Evolutionary conservation across 768 basidiomycete species (phyloP), one percentile per base, ranked within the genome.

Genomic region (Paxillus involutus): DNA sequence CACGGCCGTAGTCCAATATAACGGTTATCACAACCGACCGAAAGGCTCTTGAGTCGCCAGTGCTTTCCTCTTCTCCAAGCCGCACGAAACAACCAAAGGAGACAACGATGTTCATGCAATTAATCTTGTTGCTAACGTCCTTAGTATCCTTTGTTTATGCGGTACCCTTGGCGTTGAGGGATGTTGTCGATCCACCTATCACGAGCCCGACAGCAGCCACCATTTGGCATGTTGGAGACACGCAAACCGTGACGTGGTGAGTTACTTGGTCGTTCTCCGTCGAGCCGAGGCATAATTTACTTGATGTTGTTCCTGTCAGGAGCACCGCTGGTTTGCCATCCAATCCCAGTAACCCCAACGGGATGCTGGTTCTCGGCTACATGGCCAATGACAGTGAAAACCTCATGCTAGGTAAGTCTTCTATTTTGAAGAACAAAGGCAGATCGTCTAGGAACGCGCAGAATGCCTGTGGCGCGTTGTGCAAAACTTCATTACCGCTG

Each of bases 241-340:
- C 57, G 2, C 65, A 79, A 48, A 80, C 73, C 9, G 80, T 83
- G 17, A 81, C 79, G 17, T 83, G 81, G 81, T 77, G 59, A n/a
- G 72, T 57, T 17, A 0, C 21, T 39, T n/a, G 1, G 32, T 9
- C 10, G 44, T 19, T 40, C n/a, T 44, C 17, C 16, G 6, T 35
- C 33, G 63, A 32, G 9, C 35, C 74, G 73, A 36, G 75, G 50
- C 60, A 67, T 73, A 30, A 66, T 59, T 41, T 66, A 58, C 47
- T 80, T 80, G 53, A 74, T 75, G 65, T 78, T 75, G 65, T 78
- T n/a, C 49, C 39, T 24, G 7, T 8, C 36, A 61, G 60, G 59
- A 59, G 51, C 43, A 54, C 60, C 19, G 49, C 64, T 14, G 54
- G 43, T 48, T 49, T 74, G 26, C 64, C 72, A 13, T 41, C 54